Evolutionary conservation across 83 land plant genomes (phyloP), one percentile per base, ranked within the genome.

Genomic region (Isoetes engelmannii): DNA sequence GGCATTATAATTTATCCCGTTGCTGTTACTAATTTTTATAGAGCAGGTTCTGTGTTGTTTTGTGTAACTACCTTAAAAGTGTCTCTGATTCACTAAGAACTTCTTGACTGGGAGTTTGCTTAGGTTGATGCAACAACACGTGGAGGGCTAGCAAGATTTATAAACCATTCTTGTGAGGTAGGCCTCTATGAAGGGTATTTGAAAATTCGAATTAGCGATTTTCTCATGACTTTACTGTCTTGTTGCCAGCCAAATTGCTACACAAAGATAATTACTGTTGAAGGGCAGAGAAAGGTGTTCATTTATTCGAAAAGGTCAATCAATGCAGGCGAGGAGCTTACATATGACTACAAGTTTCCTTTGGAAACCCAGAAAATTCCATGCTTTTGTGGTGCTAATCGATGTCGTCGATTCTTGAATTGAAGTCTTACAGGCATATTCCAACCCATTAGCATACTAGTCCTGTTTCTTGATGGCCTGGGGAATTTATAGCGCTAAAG

Each of bases 81-180:
- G 37, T 28, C 37, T 2, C 37, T 28, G 37, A 28, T 28, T 28
- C 37, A 28, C 37, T 28, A 28, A 28, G 37, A 28, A 28, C 37
- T 28, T 28, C 37, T 28, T 28, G 1, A 28, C 37, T 28, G 62
- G 37, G 37, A 28, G 37, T 28, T 28, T 28, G 37, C 37, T 28
- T 44, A 64, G 67, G 47, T 94, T 72, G 99, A 94, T 86, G 99
- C 99, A 13, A 94, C 99, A 21, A 82, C 84, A 48, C 86, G 92
- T 67, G 99, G 99, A 55, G 99, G 99, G 4, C 78, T 90, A 61
- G 99, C 99, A 48, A 88, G 99, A 74, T 94, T 94, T 69, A 88
- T 94, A 48, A 94, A 94, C 53, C 99, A 94, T 76, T 94, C 99
- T 13, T 94, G 99, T 84, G 99, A 94, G 80, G 99, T 88, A 82